A percentile compares a stretch with the other conserved stretches of the same genome.
Evolutionary conservation across 2,329 filamentous ascomycete species (phyloP).

Genomic region (Nectriaceae sp.): DNA sequence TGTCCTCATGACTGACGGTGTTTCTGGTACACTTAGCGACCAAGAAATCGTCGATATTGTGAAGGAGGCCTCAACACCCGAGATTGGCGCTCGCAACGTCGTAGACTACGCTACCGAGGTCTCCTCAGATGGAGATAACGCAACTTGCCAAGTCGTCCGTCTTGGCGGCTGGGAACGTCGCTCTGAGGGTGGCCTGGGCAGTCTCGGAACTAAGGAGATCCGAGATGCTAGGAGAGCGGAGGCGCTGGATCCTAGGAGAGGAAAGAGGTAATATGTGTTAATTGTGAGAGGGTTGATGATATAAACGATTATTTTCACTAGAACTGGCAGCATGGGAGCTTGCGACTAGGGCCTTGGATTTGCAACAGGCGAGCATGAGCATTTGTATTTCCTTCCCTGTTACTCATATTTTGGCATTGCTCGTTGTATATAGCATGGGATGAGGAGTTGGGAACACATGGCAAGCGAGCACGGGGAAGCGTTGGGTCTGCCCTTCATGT

Average conservation of each 20-base stretch:
- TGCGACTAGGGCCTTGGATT: no score
- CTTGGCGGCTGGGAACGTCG: constrained; percentile 72
- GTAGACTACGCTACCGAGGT: constrained; percentile 90
- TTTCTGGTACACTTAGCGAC: constrained; percentile 82
- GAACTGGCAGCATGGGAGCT: no score
- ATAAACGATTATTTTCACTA: no score
- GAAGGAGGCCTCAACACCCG: constrained; percentile 90
- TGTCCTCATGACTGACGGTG: constrained; percentile 84
- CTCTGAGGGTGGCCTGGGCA: constrained; percentile 83
- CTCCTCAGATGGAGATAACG: constrained; percentile 65
- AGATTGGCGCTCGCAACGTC: constrained; percentile 77
- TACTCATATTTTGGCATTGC: no score
- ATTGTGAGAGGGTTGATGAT: no score
- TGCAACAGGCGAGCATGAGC: no score
- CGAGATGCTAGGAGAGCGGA: constrained; percentile 81
- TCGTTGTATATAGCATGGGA: no score
- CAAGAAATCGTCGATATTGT: constrained; percentile 96
- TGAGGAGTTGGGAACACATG: no score
- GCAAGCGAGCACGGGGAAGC: no score
- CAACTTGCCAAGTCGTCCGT: constrained; percentile 67
- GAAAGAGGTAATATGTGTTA: constrained; percentile 54
- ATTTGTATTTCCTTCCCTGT: no score
- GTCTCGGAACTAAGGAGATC: constrained; percentile 88
- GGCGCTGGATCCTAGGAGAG: constrained; percentile 77
- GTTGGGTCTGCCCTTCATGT: no score